These are phyloP conservation scores for Cutaneotrichosporon cutaneum DNA, from an alignment of 1,284 basidiomycete species.

Conservation along the genomic window DNA sequence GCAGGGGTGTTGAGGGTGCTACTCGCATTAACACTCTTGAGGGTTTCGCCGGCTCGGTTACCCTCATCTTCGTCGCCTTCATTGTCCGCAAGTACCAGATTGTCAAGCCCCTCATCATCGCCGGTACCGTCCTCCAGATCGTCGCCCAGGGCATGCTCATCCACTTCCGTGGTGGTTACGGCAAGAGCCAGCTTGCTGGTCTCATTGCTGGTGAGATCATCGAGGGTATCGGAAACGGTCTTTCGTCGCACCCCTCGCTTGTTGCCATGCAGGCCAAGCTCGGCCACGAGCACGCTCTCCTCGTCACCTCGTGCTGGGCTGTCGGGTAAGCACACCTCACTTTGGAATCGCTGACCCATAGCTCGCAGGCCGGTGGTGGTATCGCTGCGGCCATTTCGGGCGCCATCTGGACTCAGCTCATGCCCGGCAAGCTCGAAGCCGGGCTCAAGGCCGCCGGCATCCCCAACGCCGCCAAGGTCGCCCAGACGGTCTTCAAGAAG, in stretches of 20 bases:
- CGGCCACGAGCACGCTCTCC: constrained; percentile 24
- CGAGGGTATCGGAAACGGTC: constrained; percentile 50
- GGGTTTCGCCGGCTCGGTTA: constrained; percentile 50
- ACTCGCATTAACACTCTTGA: constrained; percentile 53
- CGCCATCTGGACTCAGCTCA: constrained; percentile 45
- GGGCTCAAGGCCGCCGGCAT: constrained; percentile 19
- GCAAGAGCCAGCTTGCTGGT: constrained; percentile 33
- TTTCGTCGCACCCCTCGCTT: constrained; percentile 49
- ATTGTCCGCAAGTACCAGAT: constrained; percentile 48
- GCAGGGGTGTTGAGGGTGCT: constrained; percentile 37
- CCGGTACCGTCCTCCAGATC: constrained; percentile 35
- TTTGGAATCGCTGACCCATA: background rate
- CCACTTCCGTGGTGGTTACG: constrained; percentile 50
- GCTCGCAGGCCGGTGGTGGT: constrained; percentile 31
- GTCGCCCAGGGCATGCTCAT: constrained; percentile 53
- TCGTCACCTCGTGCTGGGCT: constrained; percentile 22
- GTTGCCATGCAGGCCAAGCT: constrained; percentile 26
- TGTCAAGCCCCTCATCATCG: constrained; percentile 53
- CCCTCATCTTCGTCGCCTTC: constrained; percentile 47
- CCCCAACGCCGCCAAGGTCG: constrained; percentile 26
- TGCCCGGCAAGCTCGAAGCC: constrained; percentile 28
- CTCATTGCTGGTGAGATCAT: constrained; percentile 53
- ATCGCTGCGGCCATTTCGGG: constrained; percentile 51
- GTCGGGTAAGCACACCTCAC: constrained; percentile 5
- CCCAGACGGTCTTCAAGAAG: constrained; percentile 38